Base-by-base conservation (phyloP, 2,329 filamentous ascomycete species). In the Tolypocladium ovalisporum region DNA sequence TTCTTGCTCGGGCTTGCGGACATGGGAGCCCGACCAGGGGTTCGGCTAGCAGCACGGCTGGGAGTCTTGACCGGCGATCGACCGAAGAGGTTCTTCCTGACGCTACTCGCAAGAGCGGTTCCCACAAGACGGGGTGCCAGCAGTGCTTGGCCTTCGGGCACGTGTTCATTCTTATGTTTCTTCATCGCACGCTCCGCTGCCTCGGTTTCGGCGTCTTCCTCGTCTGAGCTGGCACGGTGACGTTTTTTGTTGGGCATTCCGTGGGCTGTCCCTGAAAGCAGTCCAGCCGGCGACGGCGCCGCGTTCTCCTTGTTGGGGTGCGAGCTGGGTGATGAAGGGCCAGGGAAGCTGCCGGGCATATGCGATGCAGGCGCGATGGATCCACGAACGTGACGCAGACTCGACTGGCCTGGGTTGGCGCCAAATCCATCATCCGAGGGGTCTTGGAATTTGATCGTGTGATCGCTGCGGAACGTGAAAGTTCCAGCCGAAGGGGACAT, bases 221-320 rank as follows among this genome's bases (percentile, higher is more conserved):
- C 80, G 47, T 83, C 81, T 53, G 76, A 78, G 55, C 71, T 78
- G 19, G 78, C 77, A n/a, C 84, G 77, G 63, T 80, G 77, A 32
- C 84, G 80, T 71, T 86, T 87, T 76, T 87, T 87, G 72, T 83
- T 86, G 9, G 75, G 70, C 71, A 87, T 80, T 22, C 84, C 84
- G 62, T 87, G 84, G 4, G 81, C 76, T 40, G 83, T 76, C 42
- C 76, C 76, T n/a, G 69, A 64, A 54, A 78, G 65, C 67, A 75
- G 39, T 51, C 70, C 69, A 29, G 63, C 63, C 5, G 65, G 62
- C 24, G 66, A 62, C 7, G 76, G 78, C 1, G 72, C 73, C 51
- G 74, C 70, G 63, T 85, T 84, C 65, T 84, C 81, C 70, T 84
- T 84, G 68, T 83, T 76, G 13, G 72, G 71, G 56, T 74, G 72